Evolutionary conservation across 1,139 yeast genomes (phyloP).

Genomic region (Arxiozyma slooffiae): DNA sequence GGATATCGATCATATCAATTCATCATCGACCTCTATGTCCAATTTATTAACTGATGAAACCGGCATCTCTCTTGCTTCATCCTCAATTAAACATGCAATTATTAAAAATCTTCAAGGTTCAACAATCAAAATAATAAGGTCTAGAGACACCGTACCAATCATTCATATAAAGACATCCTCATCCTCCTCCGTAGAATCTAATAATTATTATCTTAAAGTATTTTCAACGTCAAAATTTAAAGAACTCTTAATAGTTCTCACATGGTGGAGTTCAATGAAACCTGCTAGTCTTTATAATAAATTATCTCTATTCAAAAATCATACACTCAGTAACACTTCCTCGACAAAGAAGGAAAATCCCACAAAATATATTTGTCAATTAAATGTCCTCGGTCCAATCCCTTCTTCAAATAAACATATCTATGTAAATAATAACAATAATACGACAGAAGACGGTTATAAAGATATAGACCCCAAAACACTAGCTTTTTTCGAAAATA

Average conservation of each 20-base stretch:
- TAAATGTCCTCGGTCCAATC: constrained; percentile 57
- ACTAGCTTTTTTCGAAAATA: neutral
- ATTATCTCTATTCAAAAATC: constrained; percentile 20
- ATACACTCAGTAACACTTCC: neutral
- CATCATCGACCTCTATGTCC: neutral
- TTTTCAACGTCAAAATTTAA: constrained; percentile 30
- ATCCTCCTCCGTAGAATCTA: constrained; percentile 4
- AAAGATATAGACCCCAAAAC: constrained; percentile 9
- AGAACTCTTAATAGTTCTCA: constrained; percentile 40
- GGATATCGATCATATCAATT: neutral
- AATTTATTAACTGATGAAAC: neutral
- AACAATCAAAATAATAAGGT: constrained; percentile 23
- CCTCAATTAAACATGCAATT: constrained; percentile 17
- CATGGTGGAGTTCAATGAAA: constrained; percentile 57
- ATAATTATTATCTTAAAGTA: neutral
- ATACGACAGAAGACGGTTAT: constrained; percentile 10
- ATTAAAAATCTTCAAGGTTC: constrained; percentile 35
- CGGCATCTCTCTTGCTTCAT: neutral
- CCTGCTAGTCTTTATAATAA: constrained; percentile 52
- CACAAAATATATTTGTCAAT: constrained; percentile 43
- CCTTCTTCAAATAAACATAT: constrained; percentile 36
- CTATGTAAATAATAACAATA: constrained; percentile 3
- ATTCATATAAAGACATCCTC: constrained; percentile 3
- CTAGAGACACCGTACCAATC: constrained; percentile 6
- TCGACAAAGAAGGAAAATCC: constrained; percentile 23